phyloP scores from a whole-genome alignment of 768 basidiomycete genomes.

The Tricholoma terreum region DNA sequence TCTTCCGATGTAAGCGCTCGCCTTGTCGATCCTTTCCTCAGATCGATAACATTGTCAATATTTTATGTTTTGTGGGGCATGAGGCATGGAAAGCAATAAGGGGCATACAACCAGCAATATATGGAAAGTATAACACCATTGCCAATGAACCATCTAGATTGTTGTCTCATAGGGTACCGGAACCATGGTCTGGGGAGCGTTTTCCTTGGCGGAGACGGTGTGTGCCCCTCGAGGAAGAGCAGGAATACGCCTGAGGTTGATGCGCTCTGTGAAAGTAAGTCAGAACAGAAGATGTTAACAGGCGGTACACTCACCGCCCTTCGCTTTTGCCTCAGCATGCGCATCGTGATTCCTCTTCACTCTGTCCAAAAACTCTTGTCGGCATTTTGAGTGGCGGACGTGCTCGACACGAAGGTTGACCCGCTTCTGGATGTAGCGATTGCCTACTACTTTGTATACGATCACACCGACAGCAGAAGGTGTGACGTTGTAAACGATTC shows the following conservation, averaged over 20 bases:
- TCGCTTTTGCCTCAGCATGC: slow-evolving; percentile 83
- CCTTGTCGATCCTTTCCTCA: background rate
- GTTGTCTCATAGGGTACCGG: slow-evolving; percentile 96
- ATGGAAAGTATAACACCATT: slow-evolving; percentile 10
- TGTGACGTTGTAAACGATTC: slow-evolving; percentile 98
- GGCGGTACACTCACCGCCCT: slow-evolving; percentile 65
- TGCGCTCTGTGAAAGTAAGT: slow-evolving; percentile 51
- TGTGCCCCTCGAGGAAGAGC: slow-evolving; percentile 76
- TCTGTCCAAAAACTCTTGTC: slow-evolving; percentile 95
- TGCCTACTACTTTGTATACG: slow-evolving; percentile 97
- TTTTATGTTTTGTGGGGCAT: slow-evolving; percentile 28
- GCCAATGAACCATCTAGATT: slow-evolving; percentile 56
- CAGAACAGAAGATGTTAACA: background rate
- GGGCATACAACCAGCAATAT: slow-evolving; percentile 23
- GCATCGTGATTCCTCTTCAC: slow-evolving; percentile 89
- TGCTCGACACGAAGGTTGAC: slow-evolving; percentile 98
- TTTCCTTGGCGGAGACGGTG: slow-evolving; percentile 68
- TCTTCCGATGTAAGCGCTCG: background rate
- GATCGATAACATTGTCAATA: background rate
- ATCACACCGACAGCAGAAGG: slow-evolving; percentile 94
- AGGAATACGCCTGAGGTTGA: slow-evolving; percentile 84
- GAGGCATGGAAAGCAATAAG: slow-evolving; percentile 22
- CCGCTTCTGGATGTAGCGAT: slow-evolving; percentile 98
- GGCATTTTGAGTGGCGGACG: slow-evolving; percentile 93
- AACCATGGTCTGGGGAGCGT: slow-evolving; percentile 89